phyloP scores from a whole-genome alignment of 768 basidiomycete genomes.

The Mycena rosella region DNA sequence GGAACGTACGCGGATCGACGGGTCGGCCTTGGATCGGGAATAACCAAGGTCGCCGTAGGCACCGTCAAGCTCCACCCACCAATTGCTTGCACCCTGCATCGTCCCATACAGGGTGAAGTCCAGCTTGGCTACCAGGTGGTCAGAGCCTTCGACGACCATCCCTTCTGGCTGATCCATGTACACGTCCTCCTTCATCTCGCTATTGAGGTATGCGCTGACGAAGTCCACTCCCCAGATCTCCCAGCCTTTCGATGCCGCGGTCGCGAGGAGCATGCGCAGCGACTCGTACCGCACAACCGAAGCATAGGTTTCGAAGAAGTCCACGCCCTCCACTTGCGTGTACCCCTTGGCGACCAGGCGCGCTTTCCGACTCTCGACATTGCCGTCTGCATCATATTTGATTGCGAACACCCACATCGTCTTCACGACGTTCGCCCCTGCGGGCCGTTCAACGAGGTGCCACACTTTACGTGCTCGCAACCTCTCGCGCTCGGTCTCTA shows the following conservation, averaged over 20 bases:
- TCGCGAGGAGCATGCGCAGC: neutral
- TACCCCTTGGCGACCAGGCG: conserved; percentile 57
- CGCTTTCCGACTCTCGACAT: conserved; percentile 47
- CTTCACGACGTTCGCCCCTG: conserved; percentile 1
- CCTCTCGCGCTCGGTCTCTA: neutral
- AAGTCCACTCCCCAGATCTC: neutral
- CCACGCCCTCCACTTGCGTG: conserved; percentile 49
- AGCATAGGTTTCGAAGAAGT: conserved; percentile 40
- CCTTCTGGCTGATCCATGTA: conserved; percentile 17
- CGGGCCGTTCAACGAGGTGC: conserved; percentile 8
- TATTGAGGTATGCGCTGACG: conserved; percentile 13
- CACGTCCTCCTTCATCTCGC: conserved; percentile 11
- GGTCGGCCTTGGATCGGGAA: neutral
- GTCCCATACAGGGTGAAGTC: conserved; percentile 14
- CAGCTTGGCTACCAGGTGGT: neutral
- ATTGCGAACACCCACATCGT: conserved; percentile 41
- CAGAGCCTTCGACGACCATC: neutral
- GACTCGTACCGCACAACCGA: conserved; percentile 21
- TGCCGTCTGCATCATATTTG: conserved; percentile 47
- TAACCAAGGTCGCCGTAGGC: neutral
- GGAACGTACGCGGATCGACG: neutral
- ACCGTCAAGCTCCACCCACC: neutral
- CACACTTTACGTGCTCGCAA: conserved; percentile 36
- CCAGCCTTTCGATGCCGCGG: neutral
- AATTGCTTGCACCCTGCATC: conserved; percentile 15